These are phyloP conservation scores for Aegle marmelos DNA, from an alignment of 345 rosid genomes.

Conservation along the genomic window DNA sequence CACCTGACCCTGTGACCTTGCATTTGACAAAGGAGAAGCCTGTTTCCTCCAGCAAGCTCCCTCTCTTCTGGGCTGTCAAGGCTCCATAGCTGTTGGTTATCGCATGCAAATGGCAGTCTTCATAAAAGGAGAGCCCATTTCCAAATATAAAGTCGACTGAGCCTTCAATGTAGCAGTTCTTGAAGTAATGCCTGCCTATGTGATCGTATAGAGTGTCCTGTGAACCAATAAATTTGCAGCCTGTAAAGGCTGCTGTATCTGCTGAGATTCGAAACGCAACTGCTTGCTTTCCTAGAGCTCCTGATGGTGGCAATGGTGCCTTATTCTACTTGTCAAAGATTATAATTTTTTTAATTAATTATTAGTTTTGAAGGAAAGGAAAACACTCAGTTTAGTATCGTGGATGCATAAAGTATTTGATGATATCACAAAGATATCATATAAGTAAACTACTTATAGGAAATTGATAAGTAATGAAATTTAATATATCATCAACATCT, in stretches of 20 bases:
- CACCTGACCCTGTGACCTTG: slow-evolving; percentile 41
- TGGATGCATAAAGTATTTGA: not conserved
- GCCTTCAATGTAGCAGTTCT: slow-evolving; percentile 42
- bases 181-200: slow-evolving; percentile 40
- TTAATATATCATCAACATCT: not conserved
- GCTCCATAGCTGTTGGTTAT: slow-evolving; percentile 33
- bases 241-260: slow-evolving; percentile 35
- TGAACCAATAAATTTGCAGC: slow-evolving; percentile 42
- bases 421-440: not conserved
- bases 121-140: slow-evolving; percentile 38
- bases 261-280: slow-evolving; percentile 43
- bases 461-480: no score
- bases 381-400: not conserved
- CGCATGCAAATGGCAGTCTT: slow-evolving; percentile 44
- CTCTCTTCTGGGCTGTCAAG: slow-evolving; percentile 40
- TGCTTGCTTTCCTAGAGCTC: slow-evolving; percentile 45
- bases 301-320: slow-evolving; percentile 38
- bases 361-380: not conserved
- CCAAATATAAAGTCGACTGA: slow-evolving; percentile 48
- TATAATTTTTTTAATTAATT: not conserved
- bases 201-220: slow-evolving; percentile 50
- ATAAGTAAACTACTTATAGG: no score
- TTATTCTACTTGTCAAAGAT: slow-evolving; percentile 24
- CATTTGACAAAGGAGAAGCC: slow-evolving; percentile 42
- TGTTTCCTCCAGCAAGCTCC: slow-evolving; percentile 31